These are phyloP conservation scores for Penicillium sp. DNA, from an alignment of 2,329 filamentous ascomycete genomes.

Conservation along the genomic window DNA sequence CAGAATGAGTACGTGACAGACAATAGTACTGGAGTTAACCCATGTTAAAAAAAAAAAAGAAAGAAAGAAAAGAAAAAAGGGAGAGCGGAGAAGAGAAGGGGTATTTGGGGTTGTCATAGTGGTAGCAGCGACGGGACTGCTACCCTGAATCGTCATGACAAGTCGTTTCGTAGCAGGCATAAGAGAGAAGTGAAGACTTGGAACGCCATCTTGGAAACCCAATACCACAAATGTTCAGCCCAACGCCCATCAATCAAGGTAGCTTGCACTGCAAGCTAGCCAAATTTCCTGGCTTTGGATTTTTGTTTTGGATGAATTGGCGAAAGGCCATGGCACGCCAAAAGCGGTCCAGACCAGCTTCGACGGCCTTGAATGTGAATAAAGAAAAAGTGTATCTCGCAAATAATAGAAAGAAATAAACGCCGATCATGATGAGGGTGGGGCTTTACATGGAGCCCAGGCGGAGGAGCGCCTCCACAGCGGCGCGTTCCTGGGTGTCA, in stretches of 20 bases:
- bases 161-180: conserved; percentile 4
- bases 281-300: conserved; percentile 4
- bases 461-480: conserved; percentile 49
- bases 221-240: conserved; percentile 2
- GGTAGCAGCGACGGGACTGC: background rate
- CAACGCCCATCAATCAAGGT: conserved; percentile 7
- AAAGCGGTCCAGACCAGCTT: conserved; percentile 28
- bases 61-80: background rate
- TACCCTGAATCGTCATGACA: conserved; percentile 5
- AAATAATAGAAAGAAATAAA: conserved; percentile 11
- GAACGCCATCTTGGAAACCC: conserved; percentile 13
- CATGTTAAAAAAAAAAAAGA: background rate
- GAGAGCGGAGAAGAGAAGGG: conserved; percentile 4
- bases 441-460: conserved; percentile 47
- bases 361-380: conserved; percentile 16
- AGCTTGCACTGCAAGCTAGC: conserved; percentile 10
- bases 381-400: conserved; percentile 3
- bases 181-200: conserved; percentile 4
- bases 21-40: background rate
- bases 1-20: background rate
- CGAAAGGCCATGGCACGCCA: conserved; percentile 15
- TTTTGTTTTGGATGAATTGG: conserved; percentile 12
- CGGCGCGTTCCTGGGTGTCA: conserved; percentile 45
- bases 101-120: conserved; percentile 5
- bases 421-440: conserved; percentile 25